A percentile compares a stretch with the other conserved stretches of the same genome.
These are phyloP conservation scores for Albugo laibachii DNA, from an alignment of 352 stramenopile species.

Conservation along the genomic window DNA sequence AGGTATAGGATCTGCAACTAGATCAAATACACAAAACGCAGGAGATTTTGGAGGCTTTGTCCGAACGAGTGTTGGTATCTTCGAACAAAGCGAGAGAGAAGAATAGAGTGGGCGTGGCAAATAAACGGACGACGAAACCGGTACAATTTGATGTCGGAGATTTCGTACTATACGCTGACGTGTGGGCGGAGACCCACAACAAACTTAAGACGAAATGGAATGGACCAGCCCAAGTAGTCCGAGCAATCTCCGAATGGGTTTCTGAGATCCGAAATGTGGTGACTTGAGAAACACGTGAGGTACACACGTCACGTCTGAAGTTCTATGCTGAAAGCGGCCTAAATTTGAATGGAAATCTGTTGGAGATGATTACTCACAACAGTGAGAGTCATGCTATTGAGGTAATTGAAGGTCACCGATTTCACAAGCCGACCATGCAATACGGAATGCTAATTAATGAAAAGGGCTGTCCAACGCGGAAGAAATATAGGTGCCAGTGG, in stretches of 20 bases:
- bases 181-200: slow-evolving; percentile 2
- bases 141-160: too few species aligned
- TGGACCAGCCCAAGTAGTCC: slow-evolving; percentile 5
- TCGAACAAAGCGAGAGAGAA: not conserved
- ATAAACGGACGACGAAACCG: too few species aligned
- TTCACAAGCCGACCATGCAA: not conserved
- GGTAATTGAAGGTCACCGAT: not conserved
- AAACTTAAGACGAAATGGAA: slow-evolving; percentile 9
- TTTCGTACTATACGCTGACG: too few species aligned
- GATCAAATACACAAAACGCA: too few species aligned
- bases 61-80: too few species aligned
- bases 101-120: too few species aligned
- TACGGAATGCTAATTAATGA: slow-evolving; percentile 5
- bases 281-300: slow-evolving; percentile 3
- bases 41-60: too few species aligned
- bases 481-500: slow-evolving; percentile 6
- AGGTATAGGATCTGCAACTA: too few species aligned
- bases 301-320: slow-evolving; percentile 3
- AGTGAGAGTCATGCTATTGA: slow-evolving; percentile 8
- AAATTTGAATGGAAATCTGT: slow-evolving; percentile 5
- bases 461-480: slow-evolving; percentile 3
- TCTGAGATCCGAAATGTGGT: slow-evolving; percentile 5
- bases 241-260: slow-evolving; percentile 6
- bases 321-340: slow-evolving; percentile 6
- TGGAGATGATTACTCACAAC: slow-evolving; percentile 7